Percentiles rank a stretch among this genome's conserved stretches.
phyloP scores from a whole-genome alignment of 2,329 filamentous ascomycete genomes.

The Diplodia scrobiculata region DNA sequence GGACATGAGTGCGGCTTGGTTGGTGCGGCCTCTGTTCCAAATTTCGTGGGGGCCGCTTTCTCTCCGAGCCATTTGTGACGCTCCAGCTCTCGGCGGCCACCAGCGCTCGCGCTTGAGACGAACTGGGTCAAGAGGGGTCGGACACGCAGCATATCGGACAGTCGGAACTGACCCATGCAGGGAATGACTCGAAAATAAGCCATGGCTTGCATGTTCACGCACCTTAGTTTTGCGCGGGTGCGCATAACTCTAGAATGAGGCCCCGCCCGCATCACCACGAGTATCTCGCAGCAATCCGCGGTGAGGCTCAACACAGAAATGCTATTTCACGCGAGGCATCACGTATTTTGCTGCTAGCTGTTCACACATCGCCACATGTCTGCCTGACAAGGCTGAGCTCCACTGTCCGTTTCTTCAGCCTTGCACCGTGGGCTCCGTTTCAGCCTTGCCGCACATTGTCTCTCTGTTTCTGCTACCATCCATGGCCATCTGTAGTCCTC shows the following conservation, averaged over 20 bases:
- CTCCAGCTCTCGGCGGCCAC: background rate
- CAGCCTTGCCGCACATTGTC: background rate
- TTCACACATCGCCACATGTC: background rate
- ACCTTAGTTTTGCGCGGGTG: conserved; percentile 5
- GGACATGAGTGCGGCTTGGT: background rate
- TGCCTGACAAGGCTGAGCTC: background rate
- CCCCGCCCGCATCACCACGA: background rate
- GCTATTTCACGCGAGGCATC: background rate
- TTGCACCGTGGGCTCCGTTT: background rate
- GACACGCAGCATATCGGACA: background rate
- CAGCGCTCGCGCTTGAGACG: background rate
- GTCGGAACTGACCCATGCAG: background rate
- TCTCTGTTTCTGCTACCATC: background rate
- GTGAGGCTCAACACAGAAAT: background rate
- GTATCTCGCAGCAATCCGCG: background rate
- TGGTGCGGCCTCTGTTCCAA: background rate
- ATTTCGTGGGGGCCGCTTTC: background rate
- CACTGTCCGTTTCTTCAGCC: background rate
- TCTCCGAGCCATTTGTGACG: background rate
- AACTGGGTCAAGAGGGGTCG: background rate
- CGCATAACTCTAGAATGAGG: background rate
- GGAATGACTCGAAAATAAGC: too few relatives aligned
- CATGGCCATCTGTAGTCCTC: background rate
- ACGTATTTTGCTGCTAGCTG: background rate
- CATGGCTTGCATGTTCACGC: background rate